Base-by-base conservation (phyloP, 2,329 filamentous ascomycete species). In the Penicillium glabrum region DNA sequence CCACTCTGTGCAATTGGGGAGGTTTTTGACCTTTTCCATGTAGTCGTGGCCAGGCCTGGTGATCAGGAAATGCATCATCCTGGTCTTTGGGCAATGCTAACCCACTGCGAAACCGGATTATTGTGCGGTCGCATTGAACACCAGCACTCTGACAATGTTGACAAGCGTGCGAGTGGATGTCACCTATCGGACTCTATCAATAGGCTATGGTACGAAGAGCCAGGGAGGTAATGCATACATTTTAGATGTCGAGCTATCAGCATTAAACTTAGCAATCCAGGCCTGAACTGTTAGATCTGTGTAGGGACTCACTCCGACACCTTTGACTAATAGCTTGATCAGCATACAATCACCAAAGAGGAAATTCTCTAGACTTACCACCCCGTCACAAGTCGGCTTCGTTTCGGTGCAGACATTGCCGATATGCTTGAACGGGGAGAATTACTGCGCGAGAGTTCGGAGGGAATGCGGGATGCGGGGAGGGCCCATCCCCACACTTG, bases 61-160 rank as follows among this genome's bases (percentile, higher is more conserved):
- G 48, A 8, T 57, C 61, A 9, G 61, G 59, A 37, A 69, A 66
- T 24, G 59, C 57, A 46, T 43, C 29, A 10, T 57, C 55, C 1
- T 47, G 46, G 2, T 62, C 51, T 14, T 59, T 53, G 11, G 54
- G 31, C 5, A 66, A 39, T 16, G 53, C 52, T 5, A 68, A 39
- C 0, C 64, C 64, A 44, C 57, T 53, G 4, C 66, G 64, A 37
- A 69, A 69, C 14, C 67, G 61, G 23, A 67, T 48, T 33, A 63
- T 63, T 5, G 53, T 59, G 45, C 67, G 51, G n/a, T 62, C 57
- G 46, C 67, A 69, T 31, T 55, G 23, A 13, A 51, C 46, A 1
- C 53, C 54, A 7, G 61, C 65, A 31, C 46, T 37, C 21, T 57
- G 55, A 44, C 67, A 69, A 21, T 61, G 59, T 16, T 45, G 27